Base-by-base conservation (phyloP, 805 yeast species). In the Cyberlindnera maclurae region DNA sequence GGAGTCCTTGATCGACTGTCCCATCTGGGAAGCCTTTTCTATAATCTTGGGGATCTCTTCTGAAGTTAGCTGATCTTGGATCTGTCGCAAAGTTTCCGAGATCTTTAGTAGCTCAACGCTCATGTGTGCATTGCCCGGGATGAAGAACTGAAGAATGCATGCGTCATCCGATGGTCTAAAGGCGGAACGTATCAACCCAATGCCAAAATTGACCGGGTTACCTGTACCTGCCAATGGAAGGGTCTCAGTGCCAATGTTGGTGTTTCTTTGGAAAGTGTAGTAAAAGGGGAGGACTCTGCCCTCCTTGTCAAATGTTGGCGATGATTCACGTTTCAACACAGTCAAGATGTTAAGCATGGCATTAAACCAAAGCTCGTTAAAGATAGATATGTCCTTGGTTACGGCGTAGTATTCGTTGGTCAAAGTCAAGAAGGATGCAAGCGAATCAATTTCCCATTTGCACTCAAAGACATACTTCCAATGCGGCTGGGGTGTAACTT, bases 81-180 rank as follows among this genome's bases (percentile, higher is more conserved):
- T 39, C 15, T 41, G 45, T 31, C 43, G 33, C 36, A 71, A 52
- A 4, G 54, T 40, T 5, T 55, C 50, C 4, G 62, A 50, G 4
- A 65, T 49, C 17, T 62, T 65, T n/a, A 51, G 53, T 26, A 86
- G 62, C 54, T 86, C 93, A 2, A 76, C 77, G 22, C 76, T 59
- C 66, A 82, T 63, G 47, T 82, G 88, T 1, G 88, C 86, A 55
- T 87, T 87, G 2, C 87, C 95, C 1, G 96, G 96, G 32, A 88
- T 73, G 55, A 87, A 82, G 42, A 80, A 77, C 57, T 84, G 95
- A 44, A 71, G 71, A n/a, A 79, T 74, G 30, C 87, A 76, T 1
- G 94, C 86, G 59, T 86, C 96, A 57, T 86, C 96, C 15, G 90
- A 80, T 8, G 96, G 96, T 49, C 96, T 64, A 56, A 86, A 86